Base-by-base conservation (phyloP, 257 asterid species). In the Fraxinus americana region DNA sequence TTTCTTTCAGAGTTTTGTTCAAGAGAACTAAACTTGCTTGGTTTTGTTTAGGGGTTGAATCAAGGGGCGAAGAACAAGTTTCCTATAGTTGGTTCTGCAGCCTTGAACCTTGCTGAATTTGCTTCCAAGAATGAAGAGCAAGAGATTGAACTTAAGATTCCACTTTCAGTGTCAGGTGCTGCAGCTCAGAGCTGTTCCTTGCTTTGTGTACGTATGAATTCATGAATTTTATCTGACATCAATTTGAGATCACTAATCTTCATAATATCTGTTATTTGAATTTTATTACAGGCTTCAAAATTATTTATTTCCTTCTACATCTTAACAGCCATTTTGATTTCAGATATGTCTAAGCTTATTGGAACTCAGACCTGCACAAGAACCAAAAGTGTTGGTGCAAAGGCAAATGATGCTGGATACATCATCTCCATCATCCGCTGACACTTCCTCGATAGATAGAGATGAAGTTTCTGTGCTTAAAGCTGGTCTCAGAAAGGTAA, bases 381-480 rank as follows among this genome's bases (percentile, higher is more conserved):
- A 93, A 74, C 83, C 89, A 23, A 59, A 78, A 2, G 89, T 90
- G 38, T 76, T 82, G 59, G 85, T 77, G 11, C 93, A 83, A 84
- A 91, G 86, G 79, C 82, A 90, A 19, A 72, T 78, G 13, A 61
- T 77, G 77, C 88, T 93, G 4, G 69, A 63, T 39, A 86, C 82
- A 68, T 82, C 88, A 72, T 86, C 92, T 17, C 50, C 87, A 7
- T 74, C 81, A 30, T 71, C 91, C 7, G 89, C 83, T 32, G 97
- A 89, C 74, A 82, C 83, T 27, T 80, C 86, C 66, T 75, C 91
- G 32, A 43, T 86, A 0, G 99, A 91, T 73, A 93, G 91, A 81
- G 97, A 91, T 16, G 99, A 95, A 73, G 87, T 95, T 82, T 93
- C 99, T 77, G 98, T 97, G 9, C 88, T 93, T 25, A 93, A 95